Percentiles rank a stretch among this genome's conserved stretches.
phyloP scores from a whole-genome alignment of 768 basidiomycete genomes.

The Cystofilobasidium capitatum region DNA sequence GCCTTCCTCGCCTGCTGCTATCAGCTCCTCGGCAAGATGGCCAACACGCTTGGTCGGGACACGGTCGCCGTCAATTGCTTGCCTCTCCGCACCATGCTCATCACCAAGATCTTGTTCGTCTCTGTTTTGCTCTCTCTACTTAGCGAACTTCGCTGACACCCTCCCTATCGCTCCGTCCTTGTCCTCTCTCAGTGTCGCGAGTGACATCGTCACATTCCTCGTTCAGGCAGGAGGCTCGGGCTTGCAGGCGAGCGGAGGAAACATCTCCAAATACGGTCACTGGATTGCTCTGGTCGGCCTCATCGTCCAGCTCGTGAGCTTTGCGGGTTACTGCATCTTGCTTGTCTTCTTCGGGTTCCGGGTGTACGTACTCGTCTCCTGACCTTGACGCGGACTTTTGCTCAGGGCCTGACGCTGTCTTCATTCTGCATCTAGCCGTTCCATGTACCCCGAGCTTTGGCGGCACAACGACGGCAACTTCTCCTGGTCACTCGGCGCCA shows the following conservation, averaged over 20 bases:
- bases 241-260: not conserved
- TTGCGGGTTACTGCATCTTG: not conserved
- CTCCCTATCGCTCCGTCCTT: no score
- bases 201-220: conserved; percentile 1
- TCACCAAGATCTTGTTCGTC: conserved; percentile 4
- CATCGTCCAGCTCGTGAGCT: not conserved
- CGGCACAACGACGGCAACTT: not conserved
- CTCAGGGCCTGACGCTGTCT: not conserved
- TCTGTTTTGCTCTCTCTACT: no score
- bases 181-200: no score
- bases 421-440: not conserved
- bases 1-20: not conserved
- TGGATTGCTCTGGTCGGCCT: not conserved
- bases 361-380: not conserved
- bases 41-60: not conserved
- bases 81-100: not conserved
- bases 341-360: not conserved
- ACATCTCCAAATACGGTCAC: not conserved
- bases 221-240: not conserved
- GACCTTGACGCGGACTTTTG: no score
- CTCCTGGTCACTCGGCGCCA: not conserved
- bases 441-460: not conserved
- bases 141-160: no score
- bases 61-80: not conserved
- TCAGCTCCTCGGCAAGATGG: conserved; percentile 4